Conservation (phyloP, 1,139 yeast species). For the Debaryomycetaceae sp. region DNA sequence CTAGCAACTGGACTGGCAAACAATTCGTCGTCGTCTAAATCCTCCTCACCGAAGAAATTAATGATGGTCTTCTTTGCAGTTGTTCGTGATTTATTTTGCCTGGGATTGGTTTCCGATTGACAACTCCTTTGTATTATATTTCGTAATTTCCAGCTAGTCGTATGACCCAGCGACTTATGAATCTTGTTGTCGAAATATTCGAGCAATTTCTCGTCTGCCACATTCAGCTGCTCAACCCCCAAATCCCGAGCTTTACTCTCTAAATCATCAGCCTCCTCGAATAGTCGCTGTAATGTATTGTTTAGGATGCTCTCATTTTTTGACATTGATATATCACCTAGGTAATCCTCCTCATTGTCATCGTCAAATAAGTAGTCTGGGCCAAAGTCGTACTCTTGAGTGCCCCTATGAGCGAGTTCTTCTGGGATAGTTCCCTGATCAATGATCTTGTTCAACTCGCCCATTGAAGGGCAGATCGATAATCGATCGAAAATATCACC, state of each 20-base stretch:
- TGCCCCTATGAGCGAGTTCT: neutral
- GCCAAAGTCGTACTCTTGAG: neutral
- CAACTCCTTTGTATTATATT: slow-evolving; percentile 2
- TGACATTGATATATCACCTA: slow-evolving; percentile 7
- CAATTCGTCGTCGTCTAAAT: slow-evolving; percentile 31
- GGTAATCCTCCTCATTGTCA: slow-evolving; percentile 28
- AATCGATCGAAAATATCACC: slow-evolving; percentile 29
- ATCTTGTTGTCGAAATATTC: slow-evolving; percentile 73
- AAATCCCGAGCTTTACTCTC: slow-evolving; percentile 4
- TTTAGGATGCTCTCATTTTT: slow-evolving; percentile 11
- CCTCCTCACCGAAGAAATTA: slow-evolving; percentile 49
- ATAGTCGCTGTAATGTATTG: slow-evolving; percentile 21
- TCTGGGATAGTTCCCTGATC: neutral
- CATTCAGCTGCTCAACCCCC: slow-evolving; percentile 22
- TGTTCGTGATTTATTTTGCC: slow-evolving; percentile 12
- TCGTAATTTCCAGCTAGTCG: slow-evolving; percentile 87
- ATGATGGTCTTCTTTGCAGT: slow-evolving; percentile 35
- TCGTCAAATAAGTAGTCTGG: slow-evolving; percentile 11
- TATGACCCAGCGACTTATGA: slow-evolving; percentile 69
- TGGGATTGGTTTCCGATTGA: slow-evolving; percentile 37
- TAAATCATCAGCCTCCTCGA: slow-evolving; percentile 14
- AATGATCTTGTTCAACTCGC: neutral
- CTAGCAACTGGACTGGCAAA: slow-evolving; percentile 49
- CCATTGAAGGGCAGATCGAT: slow-evolving; percentile 62
- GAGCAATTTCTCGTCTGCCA: slow-evolving; percentile 65